Evolutionary conservation across 805 yeast species (phyloP), one percentile per base, ranked within the genome.

Genomic region (Candida golubevii): DNA sequence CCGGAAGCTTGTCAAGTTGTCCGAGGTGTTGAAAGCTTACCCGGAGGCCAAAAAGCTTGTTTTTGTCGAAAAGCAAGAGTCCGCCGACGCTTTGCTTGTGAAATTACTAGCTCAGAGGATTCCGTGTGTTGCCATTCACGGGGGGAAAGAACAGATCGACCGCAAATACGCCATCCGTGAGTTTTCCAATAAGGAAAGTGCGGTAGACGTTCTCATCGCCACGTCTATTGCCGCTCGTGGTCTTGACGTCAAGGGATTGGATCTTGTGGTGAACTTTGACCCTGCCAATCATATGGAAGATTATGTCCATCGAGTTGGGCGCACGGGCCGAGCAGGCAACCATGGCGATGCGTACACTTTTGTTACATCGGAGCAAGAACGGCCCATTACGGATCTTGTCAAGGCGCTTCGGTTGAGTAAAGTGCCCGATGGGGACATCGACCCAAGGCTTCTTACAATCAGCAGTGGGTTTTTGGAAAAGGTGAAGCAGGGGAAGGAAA

Each of bases 151-250:
- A 38, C 95, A 90, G 56, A 67, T 76, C 29, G 97, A 91, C 58
- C 71, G 99, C 42, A 85, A 84, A 37, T 66, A 76, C 18, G 88
- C 90, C 2, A 77, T 93, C 33, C 69, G 74, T 11, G 87, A 80
- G 40, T 93, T 91, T 62, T 62, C 72, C 1, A 50, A 54, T 4
- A 75, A 78, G 45, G 68, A 61, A 7, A 84, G 88, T 11, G 71
- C 72, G 0, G 66, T 80, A 4, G 77, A 80, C 44, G 78, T 89
- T 1, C 67, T 93, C 39, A 78, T 93, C 26, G 96, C 97, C 7
- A 93, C 99, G 0, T 93, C 96, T 2, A 85, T 93, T 26, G 88
- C 97, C 2, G 96, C 99, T 0, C 74, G 99, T 49, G 99, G 99
- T 0, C 68, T 93, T 23, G 97, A 93, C 64, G 97, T 93, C n/a